Percentiles rank a stretch among this genome's conserved stretches.
Conservation (phyloP, 345 rosid genomes). For the Eutrema japonicum region DNA sequence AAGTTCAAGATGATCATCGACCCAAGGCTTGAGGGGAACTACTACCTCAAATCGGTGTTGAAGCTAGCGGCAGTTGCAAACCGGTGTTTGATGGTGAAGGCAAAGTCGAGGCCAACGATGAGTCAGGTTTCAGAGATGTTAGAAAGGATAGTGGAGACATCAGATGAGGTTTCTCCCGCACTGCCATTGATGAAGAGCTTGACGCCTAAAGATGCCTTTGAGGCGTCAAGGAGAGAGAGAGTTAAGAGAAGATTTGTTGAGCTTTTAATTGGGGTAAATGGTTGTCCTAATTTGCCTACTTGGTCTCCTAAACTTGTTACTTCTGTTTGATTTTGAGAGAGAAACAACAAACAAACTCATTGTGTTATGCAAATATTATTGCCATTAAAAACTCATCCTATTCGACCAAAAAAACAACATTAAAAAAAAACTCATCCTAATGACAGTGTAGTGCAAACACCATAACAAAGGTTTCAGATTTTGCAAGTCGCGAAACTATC, state of each 20-base stretch:
- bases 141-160: constrained; percentile 55
- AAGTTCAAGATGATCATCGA: constrained; percentile 78
- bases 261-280: constrained; percentile 50
- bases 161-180: constrained; percentile 51
- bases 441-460: constrained; percentile 3
- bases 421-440: background rate
- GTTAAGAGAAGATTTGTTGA: constrained; percentile 59
- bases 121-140: constrained; percentile 78
- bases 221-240: constrained; percentile 51
- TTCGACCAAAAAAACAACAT: too few relatives aligned
- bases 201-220: constrained; percentile 42
- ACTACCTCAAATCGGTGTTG: constrained; percentile 61
- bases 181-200: constrained; percentile 45
- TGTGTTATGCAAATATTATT: constrained; percentile 36
- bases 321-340: constrained; percentile 30
- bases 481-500: background rate
- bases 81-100: constrained; percentile 68
- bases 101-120: constrained; percentile 77
- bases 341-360: background rate
- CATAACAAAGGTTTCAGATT: background rate
- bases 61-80: constrained; percentile 85
- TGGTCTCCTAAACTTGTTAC: constrained; percentile 58
- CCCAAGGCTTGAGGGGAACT: constrained; percentile 81
- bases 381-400: background rate
- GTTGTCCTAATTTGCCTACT: constrained; percentile 57